A percentile compares a stretch with the other conserved stretches of the same genome.
Evolutionary conservation across 2,329 filamentous ascomycete genomes (phyloP).

Genomic region (Pseudodiploospora longispora): DNA sequence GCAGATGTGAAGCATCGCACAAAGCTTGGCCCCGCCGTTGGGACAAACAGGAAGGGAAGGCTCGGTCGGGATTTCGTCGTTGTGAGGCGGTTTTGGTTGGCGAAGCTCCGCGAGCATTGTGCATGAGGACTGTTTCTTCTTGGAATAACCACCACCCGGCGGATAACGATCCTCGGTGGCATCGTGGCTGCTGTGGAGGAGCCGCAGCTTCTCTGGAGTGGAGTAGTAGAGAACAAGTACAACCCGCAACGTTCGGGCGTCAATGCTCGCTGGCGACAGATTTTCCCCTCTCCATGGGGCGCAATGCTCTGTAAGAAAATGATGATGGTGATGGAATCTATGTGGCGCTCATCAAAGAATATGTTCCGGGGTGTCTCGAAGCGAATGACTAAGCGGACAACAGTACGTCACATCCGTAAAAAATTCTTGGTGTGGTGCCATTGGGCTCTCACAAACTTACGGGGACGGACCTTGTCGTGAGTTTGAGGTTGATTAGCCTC

Average conservation of each 20-base stretch:
- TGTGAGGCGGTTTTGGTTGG: conserved; percentile 19
- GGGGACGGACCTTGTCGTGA: no score
- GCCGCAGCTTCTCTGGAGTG: conserved; percentile 4
- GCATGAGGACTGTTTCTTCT: conserved; percentile 8
- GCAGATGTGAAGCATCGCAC: conserved; percentile 74
- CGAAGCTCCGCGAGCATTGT: conserved; percentile 18
- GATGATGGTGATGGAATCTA: no score
- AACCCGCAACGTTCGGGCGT: neutral
- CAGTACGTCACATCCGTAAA: no score
- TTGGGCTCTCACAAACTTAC: no score
- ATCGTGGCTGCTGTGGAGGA: conserved; percentile 18
- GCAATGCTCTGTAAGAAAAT: no score
- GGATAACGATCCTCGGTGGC: conserved; percentile 31
- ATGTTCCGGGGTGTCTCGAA: no score
- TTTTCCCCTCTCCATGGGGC: no score
- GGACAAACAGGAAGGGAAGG: conserved; percentile 42
- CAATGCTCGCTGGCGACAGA: no score
- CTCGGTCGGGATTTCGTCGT: conserved; percentile 24
- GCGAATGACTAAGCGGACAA: no score
- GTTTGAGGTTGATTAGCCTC: neutral
- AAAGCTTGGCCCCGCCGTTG: conserved; percentile 42
- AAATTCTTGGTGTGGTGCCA: no score
- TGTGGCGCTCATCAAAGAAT: no score
- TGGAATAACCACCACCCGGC: conserved; percentile 19
- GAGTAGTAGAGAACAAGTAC: neutral